Evolutionary conservation across 78 protist genomes (phyloP), one percentile per base, ranked within the genome.

Genomic region (Dictyostelium citrinum): DNA sequence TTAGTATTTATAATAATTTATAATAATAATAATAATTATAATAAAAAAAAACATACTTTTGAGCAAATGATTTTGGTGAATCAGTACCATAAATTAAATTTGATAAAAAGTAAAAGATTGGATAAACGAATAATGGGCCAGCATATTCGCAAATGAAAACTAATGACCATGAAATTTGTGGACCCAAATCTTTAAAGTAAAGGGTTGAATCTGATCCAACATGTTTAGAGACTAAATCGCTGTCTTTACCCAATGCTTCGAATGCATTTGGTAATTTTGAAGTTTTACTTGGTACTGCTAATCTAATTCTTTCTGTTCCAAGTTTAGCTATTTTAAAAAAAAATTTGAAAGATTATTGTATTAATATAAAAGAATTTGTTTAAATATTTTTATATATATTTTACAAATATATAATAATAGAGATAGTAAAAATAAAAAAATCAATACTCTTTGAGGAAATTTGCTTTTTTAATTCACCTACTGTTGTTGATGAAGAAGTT

Each of bases 171-270:
- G 95, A 84, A 41, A 97, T 81, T 60, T 97, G 97, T 27, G 96
- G 95, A n/a, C 98, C 98, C 39, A 97, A 90, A 83, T 97, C 98
- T 80, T 96, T 96, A 70, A 83, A 96, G 78, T 27, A 14, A 20
- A 96, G 31, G 0, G 90, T 75, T 55, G 17, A 20, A 43, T 74
- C 68, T 5, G 6, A 1, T 22, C 22, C 51, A 8, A 88, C 24
- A 35, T 78, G 80, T 5, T 76, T 24, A 24, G 35, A 17, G n/a
- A 88, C 24, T 35, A 70, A 35, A 75, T 88, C 72, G 1, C 39
- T 45, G 20, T 88, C 85, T 31, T 79, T 78, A 11, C 41, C n/a
- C 4, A 84, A 35, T 31, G 29, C 82, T 2, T 70, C 33, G 12
- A 35, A 64, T 31, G 37, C 35, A n/a, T 49, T 49, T 64, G 72